Base-by-base conservation (phyloP, 2,329 filamentous ascomycete species). In the Diaporthe citriasiana region DNA sequence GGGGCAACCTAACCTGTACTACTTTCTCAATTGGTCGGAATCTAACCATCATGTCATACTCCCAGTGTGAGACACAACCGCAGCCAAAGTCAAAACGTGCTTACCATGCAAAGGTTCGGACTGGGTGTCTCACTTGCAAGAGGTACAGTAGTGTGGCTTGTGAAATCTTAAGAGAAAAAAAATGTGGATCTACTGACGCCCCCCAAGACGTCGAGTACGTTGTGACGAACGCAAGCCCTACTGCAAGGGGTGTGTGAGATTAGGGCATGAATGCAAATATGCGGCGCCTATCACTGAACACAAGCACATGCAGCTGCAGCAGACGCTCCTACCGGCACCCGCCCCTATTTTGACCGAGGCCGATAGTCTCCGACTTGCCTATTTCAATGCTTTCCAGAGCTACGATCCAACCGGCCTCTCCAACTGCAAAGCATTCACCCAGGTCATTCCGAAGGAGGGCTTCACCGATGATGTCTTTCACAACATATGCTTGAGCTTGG, bases 201-300 rank as follows among this genome's bases (percentile, higher is more conserved):
- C 8, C 12, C 19, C 42, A 47, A 65, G 60, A 45, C 60, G 60
- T 13, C 60, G 60, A 9, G 60, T 65, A n/a, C 40, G 60, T 5
- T 65, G 60, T 65, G 60, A 65, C 27, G 60, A 65, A 25, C 60
- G 60, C 42, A 65, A 35, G 60, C 60, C 60, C 12, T 50, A 47
- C 42, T 50, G 60, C 42, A 65, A 65, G 60, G 60, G 60, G 19
- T 65, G 60, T 50, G 42, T 47, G 22, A 50, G 42, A 50, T 2
- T 65, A 12, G 60, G 60, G 19, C 60, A 33, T 19, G 50, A 9
- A 10, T 65, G 60, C 60, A 42, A 65, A 45, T 65, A 65, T 65
- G 27, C 42, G 27, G 10, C 19, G 7, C 9, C 17, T 50, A 2
- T 8, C 10, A 12, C 3, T 10, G 9, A 35, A 12, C 42, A 10